Conservation (phyloP, 495 filamentous ascomycete genomes). For the Lasiosphaeria ovina region DNA sequence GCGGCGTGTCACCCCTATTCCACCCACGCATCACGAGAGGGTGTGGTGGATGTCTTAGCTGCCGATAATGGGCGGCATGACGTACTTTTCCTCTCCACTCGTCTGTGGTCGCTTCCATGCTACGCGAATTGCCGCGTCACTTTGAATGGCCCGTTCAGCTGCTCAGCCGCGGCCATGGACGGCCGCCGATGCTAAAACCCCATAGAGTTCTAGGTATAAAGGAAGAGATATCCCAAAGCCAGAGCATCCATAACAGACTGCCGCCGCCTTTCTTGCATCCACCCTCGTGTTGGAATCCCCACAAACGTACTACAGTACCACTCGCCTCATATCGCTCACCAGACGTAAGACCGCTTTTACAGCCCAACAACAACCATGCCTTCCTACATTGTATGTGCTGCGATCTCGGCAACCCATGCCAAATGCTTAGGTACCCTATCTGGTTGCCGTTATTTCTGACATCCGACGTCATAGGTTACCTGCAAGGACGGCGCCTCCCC, state of each 20-base stretch:
- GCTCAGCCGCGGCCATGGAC: neutral
- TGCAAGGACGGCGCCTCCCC: conserved; percentile 62
- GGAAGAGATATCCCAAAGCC: conserved; percentile 8
- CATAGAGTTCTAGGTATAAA: neutral
- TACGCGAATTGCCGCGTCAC: conserved; percentile 12
- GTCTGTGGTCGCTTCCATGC: neutral
- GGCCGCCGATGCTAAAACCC: neutral
- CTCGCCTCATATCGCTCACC: neutral
- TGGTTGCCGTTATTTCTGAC: conserved; percentile 3
- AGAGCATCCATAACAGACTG: neutral
- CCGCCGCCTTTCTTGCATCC: neutral
- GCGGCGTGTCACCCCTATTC: too few relatives aligned
- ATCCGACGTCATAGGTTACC: conserved; percentile 60
- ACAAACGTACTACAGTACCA: neutral
- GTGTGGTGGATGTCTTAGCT: neutral
- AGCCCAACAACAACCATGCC: conserved; percentile 53
- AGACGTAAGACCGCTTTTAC: neutral
- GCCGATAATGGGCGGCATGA: conserved; percentile 21
- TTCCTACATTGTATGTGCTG: conserved; percentile 63
- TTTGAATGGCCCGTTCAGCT: neutral
- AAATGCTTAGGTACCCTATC: too few relatives aligned
- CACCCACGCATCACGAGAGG: neutral
- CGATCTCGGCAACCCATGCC: neutral
- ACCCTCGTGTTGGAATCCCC: neutral
- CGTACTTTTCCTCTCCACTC: conserved; percentile 13